phyloP scores from a whole-genome alignment of 257 asterid genomes.

The Solanum sitiens region DNA sequence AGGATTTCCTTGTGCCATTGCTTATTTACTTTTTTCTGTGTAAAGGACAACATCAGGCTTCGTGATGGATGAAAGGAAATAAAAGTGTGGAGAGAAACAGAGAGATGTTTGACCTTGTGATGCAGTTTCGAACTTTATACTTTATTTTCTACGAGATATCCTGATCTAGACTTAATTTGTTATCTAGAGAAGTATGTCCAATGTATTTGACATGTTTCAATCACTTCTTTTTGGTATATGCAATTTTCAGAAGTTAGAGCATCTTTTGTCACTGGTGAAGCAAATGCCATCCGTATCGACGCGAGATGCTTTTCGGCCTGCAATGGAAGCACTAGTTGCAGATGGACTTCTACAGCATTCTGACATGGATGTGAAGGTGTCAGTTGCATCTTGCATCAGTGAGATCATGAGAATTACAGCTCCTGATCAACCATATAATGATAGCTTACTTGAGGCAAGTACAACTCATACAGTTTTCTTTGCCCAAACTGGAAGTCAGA shows the following conservation, averaged over 20 bases:
- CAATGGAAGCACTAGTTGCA: conserved; percentile 4
- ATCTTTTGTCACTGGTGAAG: conserved; percentile 2
- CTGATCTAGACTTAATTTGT: background rate
- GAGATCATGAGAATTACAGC: conserved; percentile 19
- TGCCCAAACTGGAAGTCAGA: background rate
- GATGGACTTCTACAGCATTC: conserved; percentile 7
- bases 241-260: conserved; percentile 4
- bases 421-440: conserved; percentile 12
- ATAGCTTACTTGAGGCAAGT: conserved; percentile 2
- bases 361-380: conserved; percentile 9
- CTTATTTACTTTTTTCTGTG: background rate
- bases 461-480: background rate
- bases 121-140: background rate
- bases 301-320: background rate
- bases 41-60: background rate
- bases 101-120: background rate
- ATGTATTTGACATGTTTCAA: background rate
- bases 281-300: conserved; percentile 2
- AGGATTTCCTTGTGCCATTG: background rate
- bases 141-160: background rate
- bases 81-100: background rate
- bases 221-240: background rate
- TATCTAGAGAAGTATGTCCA: background rate
- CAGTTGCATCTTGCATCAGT: conserved; percentile 16
- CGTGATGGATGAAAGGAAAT: background rate